Base-by-base conservation (phyloP, 2,329 filamentous ascomycete genomes). In the Fusarium papillatum region DNA sequence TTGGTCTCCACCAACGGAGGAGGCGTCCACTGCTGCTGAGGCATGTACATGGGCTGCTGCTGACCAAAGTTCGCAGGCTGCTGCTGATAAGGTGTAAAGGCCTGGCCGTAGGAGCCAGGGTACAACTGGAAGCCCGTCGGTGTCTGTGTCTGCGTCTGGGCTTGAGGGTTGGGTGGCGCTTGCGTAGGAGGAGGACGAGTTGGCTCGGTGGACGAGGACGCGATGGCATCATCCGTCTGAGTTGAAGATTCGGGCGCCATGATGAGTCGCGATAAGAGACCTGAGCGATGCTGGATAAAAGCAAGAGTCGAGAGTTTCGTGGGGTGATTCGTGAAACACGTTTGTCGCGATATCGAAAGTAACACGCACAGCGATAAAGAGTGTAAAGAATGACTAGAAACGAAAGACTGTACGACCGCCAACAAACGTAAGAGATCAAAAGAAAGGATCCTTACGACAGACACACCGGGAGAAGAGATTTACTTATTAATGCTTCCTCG, bases 71-170 rank as follows among this genome's bases (percentile, higher is more conserved):
- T 57, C 19, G 17, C 29, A 17, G 78, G 71, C 29, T 73, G 71
- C 57, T 78, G 76, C 19, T 69, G 75, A 50, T 77, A 82, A 17
- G 78, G 68, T 62, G 73, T 73, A 63, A 78, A 80, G 11, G 76
- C 71, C 10, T 79, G 79, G 5, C 79, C 80, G 53, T 81, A 81
- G n/a, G 77, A 65, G 26, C 68, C 69, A 61, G 80, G 79, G 22
- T 73, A 76, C 39, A 78, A 72, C 62, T 78, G 74, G 17, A 68
- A 76, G 24, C 74, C 65, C 24, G 64, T 36, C 64, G 74, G 59
- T 6, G 64, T 36, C 64, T 76, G 59, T 6, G 64, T 29, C 57
- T 69, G 74, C 29, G 29, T 31, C 62, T 69, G 74, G 2, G 61
- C 31, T 57, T 67, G 74, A 1, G 64, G 69, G 19, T 69, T 63